Conservation (phyloP, 2,329 filamentous ascomycete genomes). For the Aspergillus sclerotialis region DNA sequence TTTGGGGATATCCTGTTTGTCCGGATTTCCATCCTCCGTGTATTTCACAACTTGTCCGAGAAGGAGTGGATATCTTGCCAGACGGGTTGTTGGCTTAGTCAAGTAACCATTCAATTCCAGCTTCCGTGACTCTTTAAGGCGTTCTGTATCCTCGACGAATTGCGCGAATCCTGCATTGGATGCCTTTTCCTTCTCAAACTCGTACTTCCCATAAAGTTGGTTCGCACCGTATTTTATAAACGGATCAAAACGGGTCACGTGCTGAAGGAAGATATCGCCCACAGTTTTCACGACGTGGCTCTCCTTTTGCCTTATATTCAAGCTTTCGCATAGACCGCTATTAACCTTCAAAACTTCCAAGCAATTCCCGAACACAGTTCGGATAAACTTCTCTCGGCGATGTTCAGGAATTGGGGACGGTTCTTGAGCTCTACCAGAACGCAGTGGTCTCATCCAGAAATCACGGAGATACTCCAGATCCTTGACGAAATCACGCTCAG, state of each 20-base stretch:
- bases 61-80: conserved; percentile 87
- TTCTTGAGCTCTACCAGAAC: conserved; percentile 56
- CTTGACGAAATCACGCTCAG: conserved; percentile 97
- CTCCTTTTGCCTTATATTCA: conserved; percentile 87
- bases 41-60: conserved; percentile 89
- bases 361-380: conserved; percentile 92
- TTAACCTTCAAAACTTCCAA: conserved; percentile 92
- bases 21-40: conserved; percentile 79
- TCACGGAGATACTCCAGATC: conserved; percentile 95
- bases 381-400: conserved; percentile 81
- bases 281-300: conserved; percentile 80
- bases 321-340: conserved; percentile 74
- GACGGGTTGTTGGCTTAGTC: conserved; percentile 91
- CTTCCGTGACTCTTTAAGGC: conserved; percentile 92
- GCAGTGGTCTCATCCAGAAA: conserved; percentile 94
- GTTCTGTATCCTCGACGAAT: conserved; percentile 94
- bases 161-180: conserved; percentile 77
- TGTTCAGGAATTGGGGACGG: conserved; percentile 83
- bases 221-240: conserved; percentile 96
- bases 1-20: conserved; percentile 86
- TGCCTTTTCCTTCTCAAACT: conserved; percentile 93
- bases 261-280: conserved; percentile 91
- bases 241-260: conserved; percentile 83
- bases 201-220: conserved; percentile 93
- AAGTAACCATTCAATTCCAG: conserved; percentile 95